Evolutionary conservation across 768 basidiomycete species (phyloP), one percentile per base, ranked within the genome.

Genomic region (Boletus rubescentipes): DNA sequence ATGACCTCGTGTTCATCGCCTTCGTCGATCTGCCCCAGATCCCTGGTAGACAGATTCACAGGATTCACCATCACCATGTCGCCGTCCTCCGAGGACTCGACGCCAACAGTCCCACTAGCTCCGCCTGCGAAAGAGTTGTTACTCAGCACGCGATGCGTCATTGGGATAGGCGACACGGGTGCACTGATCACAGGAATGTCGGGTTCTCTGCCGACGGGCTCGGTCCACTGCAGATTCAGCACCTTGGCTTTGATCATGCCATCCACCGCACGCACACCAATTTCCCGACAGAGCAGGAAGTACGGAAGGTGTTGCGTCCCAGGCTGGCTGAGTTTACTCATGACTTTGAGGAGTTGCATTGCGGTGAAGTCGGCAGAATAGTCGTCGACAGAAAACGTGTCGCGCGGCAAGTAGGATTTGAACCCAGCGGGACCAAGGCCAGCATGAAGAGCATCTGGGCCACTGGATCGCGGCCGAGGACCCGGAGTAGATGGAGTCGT

Each of bases 221-320:
- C 86, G 46, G 86, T 88, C 89, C 89, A 91, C 47, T 88, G 76
- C 59, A 91, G 66, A 65, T 90, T 87, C 49, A 91, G 69, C 46
- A 93, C 82, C 48, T 85, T 78, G 1, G 85, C 88, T 55, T 85
- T 84, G 43, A 93, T 81, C 89, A 93, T 88, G 26, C 87, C 90
- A 64, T 93, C 91, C 9, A 93, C 88, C 5, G 88, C 87, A 9
- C 83, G 78, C 42, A 89, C 89, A 4, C 91, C 91, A n/a, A 93
- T 72, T 67, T 93, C 89, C 37, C 89, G 78, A 62, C 90, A 93
- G 14, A 93, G 78, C 56, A 85, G 73, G 69, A 93, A 93, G 68
- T 93, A 93, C 2, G 87, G 80, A 46, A 93, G 74, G 57, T 85
- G 83, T 11, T 75, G 79, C 46, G 82, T 79, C 40, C 80, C 81